These are phyloP conservation scores for Moniliella sp. DNA, from an alignment of 1,284 basidiomycete species.

Conservation along the genomic window DNA sequence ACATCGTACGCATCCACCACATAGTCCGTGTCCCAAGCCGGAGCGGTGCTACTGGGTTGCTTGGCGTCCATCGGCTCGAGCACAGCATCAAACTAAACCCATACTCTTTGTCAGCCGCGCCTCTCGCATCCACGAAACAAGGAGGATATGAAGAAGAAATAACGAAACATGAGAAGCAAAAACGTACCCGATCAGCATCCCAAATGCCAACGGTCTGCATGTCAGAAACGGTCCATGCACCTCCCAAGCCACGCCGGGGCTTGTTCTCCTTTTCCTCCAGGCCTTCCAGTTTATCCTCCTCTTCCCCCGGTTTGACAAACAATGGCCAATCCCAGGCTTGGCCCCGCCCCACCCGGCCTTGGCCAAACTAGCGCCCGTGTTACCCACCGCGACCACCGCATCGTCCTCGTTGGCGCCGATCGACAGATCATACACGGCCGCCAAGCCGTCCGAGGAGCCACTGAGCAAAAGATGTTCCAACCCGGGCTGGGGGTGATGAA, in stretches of 20 bases:
- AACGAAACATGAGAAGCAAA: too few relatives aligned
- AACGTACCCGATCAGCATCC: constrained; percentile 19
- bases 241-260: constrained; percentile 10
- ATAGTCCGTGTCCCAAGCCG: constrained; percentile 24
- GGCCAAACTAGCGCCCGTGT: constrained; percentile 22
- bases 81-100: constrained; percentile 12
- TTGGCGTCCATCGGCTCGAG: constrained; percentile 3
- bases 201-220: constrained; percentile 29
- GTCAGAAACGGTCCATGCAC: constrained; percentile 22
- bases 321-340: background rate
- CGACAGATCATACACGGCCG: constrained; percentile 17
- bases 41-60: constrained; percentile 5
- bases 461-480: too few relatives aligned
- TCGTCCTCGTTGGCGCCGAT: constrained; percentile 21
- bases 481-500: constrained; percentile 6
- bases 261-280: constrained; percentile 9
- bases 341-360: constrained; percentile 15
- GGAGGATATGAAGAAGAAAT: background rate
- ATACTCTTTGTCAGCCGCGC: background rate
- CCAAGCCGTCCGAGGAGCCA: constrained; percentile 24
- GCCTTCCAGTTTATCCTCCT: constrained; percentile 1
- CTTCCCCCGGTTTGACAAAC: background rate
- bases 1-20: constrained; percentile 15
- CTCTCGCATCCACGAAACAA: background rate
- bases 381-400: constrained; percentile 24